Evolutionary conservation across 768 basidiomycete species (phyloP), one percentile per base, ranked within the genome.

Genomic region (Suillus weaverae): DNA sequence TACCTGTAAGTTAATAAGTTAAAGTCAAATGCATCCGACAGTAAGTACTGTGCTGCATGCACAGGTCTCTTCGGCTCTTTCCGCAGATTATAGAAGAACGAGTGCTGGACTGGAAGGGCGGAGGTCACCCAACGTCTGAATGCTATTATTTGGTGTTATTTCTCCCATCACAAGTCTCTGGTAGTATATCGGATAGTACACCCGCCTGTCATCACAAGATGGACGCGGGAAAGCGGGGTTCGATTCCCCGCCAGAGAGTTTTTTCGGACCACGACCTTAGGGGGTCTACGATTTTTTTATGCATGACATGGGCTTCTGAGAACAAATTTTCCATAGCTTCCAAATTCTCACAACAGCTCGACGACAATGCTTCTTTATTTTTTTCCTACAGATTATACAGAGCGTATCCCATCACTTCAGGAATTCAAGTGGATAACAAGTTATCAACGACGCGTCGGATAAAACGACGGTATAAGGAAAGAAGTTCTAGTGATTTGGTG

Each of bases 141-240:
- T 14, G 43, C 7, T 43, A 3, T 8, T 44, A 9, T n/a, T 20
- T 6, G 5, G 26, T 6, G 7, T 50, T 30, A 30, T 50, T 50
- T 3, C 22, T 0, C 1, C 14, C 16, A 9, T 18, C 1, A n/a
- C 20, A 68, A 5, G 18, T 67, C 69, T 70, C 63, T 70, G 71
- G 67, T 68, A 72, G 70, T 76, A 76, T 77, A 77, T 77, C 76
- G 76, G 76, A 72, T 77, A 77, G 76, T 77, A 77, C 76, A 77
- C 74, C 76, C 76, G 76, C 76, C 71, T 77, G 76, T 77, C 76
- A 77, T 65, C 22, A 4, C 13, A 1, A 30, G n/a, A 41, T 61
- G 61, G 14, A 26, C 68, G 74, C 74, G 74, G 68, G 64, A 73
- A 62, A 66, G 67, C 71, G 63, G 74, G 72, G 74, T 75, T 75